phyloP scores from a whole-genome alignment of 352 stramenopile genomes.

The Peronosclerospora sorghi region DNA sequence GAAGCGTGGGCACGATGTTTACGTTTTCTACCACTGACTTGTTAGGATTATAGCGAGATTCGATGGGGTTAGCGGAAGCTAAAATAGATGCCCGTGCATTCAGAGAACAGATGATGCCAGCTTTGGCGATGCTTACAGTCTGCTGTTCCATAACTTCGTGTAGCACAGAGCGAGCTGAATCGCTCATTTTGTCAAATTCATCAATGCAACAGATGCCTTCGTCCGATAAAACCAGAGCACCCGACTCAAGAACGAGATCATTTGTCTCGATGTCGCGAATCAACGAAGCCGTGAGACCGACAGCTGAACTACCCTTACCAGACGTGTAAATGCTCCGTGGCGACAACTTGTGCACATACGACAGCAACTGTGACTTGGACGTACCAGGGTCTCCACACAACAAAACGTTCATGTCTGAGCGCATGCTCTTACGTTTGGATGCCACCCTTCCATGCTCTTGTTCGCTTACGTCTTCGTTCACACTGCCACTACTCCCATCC shows the following conservation, averaged over 20 bases:
- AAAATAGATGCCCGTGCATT: slow-evolving; percentile 98
- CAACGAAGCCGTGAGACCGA: slow-evolving; percentile 96
- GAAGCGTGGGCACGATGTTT: slow-evolving; percentile 94
- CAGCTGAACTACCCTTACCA: slow-evolving; percentile 95
- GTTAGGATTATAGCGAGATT: slow-evolving; percentile 97
- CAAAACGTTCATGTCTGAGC: slow-evolving; percentile 98
- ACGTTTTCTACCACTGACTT: slow-evolving; percentile 98
- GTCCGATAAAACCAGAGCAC: slow-evolving; percentile 94
- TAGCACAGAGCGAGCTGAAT: slow-evolving; percentile 93
- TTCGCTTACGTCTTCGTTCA: slow-evolving; percentile 30
- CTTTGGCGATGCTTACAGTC: slow-evolving; percentile 97
- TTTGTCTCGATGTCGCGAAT: slow-evolving; percentile 95
- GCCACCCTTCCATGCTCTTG: slow-evolving; percentile 26
- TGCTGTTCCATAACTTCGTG: slow-evolving; percentile 99
- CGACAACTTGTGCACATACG: slow-evolving; percentile 93
- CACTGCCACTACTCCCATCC: slow-evolving; percentile 38
- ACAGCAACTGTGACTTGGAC: slow-evolving; percentile 97
- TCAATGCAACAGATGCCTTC: slow-evolving; percentile 98
- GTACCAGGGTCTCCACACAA: slow-evolving; percentile 97
- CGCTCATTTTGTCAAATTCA: slow-evolving; percentile 99
- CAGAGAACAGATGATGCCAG: slow-evolving; percentile 96
- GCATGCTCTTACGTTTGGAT: slow-evolving; percentile 53
- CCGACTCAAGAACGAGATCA: slow-evolving; percentile 95
- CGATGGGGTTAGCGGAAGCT: slow-evolving; percentile 96
- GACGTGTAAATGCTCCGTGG: slow-evolving; percentile 98